Evolutionary conservation across 805 yeast species (phyloP).

Genomic region (Zygotorulaspora sp.): DNA sequence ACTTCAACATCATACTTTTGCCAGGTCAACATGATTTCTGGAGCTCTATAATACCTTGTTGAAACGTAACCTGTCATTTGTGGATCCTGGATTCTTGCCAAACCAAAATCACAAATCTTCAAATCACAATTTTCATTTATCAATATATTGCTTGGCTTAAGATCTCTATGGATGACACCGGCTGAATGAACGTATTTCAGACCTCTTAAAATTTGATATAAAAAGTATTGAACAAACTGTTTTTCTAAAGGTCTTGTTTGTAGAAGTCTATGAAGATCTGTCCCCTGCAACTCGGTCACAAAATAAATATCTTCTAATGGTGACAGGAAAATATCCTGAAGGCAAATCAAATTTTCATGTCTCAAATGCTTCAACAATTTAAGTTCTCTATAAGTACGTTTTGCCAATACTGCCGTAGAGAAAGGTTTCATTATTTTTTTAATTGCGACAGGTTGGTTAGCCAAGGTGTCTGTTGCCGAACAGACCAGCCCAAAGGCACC

Average conservation of each 20-base stretch:
- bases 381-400: constrained; percentile 93
- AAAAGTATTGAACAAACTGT: constrained; percentile 93
- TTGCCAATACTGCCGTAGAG: constrained; percentile 88
- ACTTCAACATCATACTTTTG: constrained; percentile 96
- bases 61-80: constrained; percentile 99
- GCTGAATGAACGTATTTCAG: constrained; percentile 87
- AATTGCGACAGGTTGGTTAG: constrained; percentile 91
- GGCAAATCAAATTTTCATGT: constrained; percentile 89
- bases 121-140: constrained; percentile 88
- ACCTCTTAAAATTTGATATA: constrained; percentile 90
- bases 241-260: constrained; percentile 92
- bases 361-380: constrained; percentile 87
- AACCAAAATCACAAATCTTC: constrained; percentile 89
- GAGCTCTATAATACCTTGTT: constrained; percentile 94
- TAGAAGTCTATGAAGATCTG: constrained; percentile 86
- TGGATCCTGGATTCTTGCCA: constrained; percentile 96
- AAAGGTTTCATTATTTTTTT: constrained; percentile 98
- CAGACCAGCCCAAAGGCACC: constrained; percentile 99
- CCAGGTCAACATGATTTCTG: constrained; percentile 98
- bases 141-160: constrained; percentile 79
- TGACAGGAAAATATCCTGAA: constrained; percentile 89
- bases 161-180: constrained; percentile 85
- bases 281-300: constrained; percentile 95
- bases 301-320: constrained; percentile 95
- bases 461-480: constrained; percentile 87